Base-by-base conservation (phyloP, 2,329 filamentous ascomycete genomes). In the Hirsutella rhossiliensis region DNA sequence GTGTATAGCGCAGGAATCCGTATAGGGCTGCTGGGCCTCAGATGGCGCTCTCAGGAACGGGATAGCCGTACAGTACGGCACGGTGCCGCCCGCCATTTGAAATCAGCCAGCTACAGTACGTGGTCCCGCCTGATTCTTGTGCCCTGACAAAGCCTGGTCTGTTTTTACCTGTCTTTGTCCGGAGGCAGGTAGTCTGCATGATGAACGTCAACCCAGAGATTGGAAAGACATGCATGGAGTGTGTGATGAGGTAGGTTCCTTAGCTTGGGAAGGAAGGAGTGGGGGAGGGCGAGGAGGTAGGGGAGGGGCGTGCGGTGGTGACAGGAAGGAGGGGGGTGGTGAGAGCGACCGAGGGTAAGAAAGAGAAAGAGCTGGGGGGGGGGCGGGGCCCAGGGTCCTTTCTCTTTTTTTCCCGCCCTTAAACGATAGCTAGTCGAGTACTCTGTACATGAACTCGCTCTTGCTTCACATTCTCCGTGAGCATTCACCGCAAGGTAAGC, bases 171-270 rank as follows among this genome's bases (percentile, higher is more conserved):
- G 4, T 9, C 30, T n/a, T 36, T 34, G 40, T n/a, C n/a, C n/a
- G n/a, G n/a, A n/a, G 23, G 20, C 4, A 20, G 38, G 38, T 12
- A 23, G 20, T 38, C 34, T 44, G 43, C 43, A 44, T 44, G 38
- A 44, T 41, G 43, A 41, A 44, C 43, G 43, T 44, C 43, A 44
- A 41, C 15, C 39, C 31, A 44, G 38, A 41, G 43, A 37, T 41
- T 31, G 38, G 38, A 44, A 30, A 41, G 38, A 41, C 43, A 40
- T 41, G 43, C 43, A 41, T 44, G 43, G 43, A 29, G 38, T 17
- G 38, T 17, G 38, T 20, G 43, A 19, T n/a, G 38, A 40, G 30
- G 38, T 18, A 30, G 15, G 18, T 36, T 18, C n/a, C 31, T 28
- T 34, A 30, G 41, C 38, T 13, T 15, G 38, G 29, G 18, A 23